phyloP scores from a whole-genome alignment of 2,329 filamentous ascomycete genomes.

The Fusarium paranaense region DNA sequence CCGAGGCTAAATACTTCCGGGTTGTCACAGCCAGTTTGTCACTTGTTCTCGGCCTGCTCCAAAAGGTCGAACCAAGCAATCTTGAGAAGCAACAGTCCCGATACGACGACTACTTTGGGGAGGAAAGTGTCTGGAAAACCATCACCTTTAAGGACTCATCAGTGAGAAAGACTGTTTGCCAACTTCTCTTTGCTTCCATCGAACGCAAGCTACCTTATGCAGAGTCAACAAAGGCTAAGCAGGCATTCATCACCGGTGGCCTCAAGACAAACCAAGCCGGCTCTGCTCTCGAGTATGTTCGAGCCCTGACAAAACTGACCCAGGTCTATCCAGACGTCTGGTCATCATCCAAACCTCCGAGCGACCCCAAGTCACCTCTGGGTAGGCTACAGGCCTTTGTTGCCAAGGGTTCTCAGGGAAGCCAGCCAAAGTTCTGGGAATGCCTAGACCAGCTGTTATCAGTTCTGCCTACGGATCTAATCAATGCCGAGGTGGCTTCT shows the following conservation, averaged over 20 bases:
- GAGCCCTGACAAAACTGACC: slow-evolving; percentile 75
- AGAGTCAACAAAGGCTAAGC: slow-evolving; percentile 64
- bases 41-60: slow-evolving; percentile 65
- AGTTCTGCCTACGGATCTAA: slow-evolving; percentile 63
- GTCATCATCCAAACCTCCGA: slow-evolving; percentile 63
- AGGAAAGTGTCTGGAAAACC: slow-evolving; percentile 74
- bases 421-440: slow-evolving; percentile 78
- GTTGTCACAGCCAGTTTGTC: slow-evolving; percentile 71
- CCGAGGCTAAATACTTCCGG: slow-evolving; percentile 85
- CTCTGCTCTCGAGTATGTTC: slow-evolving; percentile 78
- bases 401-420: slow-evolving; percentile 86
- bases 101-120: slow-evolving; percentile 75
- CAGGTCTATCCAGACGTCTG: slow-evolving; percentile 75
- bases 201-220: slow-evolving; percentile 61
- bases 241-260: slow-evolving; percentile 76
- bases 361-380: slow-evolving; percentile 65
- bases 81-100: slow-evolving; percentile 68
- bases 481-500: slow-evolving; percentile 62
- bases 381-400: slow-evolving; percentile 77
- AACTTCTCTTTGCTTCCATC: slow-evolving; percentile 63
- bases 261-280: slow-evolving; percentile 78
- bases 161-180: slow-evolving; percentile 64
- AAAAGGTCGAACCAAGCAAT: slow-evolving; percentile 62
- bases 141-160: slow-evolving; percentile 71
- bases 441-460: slow-evolving; percentile 73